Percentiles rank a stretch among this genome's conserved stretches.
phyloP scores from a whole-genome alignment of 1,284 basidiomycete species.

The Cyathus olla region DNA sequence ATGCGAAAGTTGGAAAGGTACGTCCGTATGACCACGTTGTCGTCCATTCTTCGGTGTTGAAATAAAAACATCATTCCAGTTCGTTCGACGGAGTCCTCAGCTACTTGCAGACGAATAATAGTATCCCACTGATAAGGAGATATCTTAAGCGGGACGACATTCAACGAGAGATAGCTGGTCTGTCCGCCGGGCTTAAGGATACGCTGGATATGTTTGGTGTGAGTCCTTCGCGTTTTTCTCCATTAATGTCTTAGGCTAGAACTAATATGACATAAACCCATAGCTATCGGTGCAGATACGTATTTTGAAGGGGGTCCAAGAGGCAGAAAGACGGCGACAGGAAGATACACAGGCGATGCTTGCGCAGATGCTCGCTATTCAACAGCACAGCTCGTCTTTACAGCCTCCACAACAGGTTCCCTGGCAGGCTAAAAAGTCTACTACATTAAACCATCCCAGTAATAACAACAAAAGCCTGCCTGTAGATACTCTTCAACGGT shows the following conservation, averaged over 20 bases:
- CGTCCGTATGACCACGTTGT: conserved; percentile 20
- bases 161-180: conserved; percentile 24
- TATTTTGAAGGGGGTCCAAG: neutral
- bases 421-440: too few species aligned
- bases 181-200: too few species aligned
- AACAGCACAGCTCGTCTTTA: too few species aligned
- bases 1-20: conserved; percentile 59
- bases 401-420: too few species aligned
- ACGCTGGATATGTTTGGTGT: too few species aligned
- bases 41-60: neutral
- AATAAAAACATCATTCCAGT: neutral
- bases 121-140: conserved; percentile 80
- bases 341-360: neutral
- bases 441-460: too few species aligned
- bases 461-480: too few species aligned
- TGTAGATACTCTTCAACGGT: too few species aligned
- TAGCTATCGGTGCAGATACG: conserved; percentile 1
- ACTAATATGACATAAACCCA: too few species aligned
- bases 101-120: conserved; percentile 55
- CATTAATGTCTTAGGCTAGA: too few species aligned
- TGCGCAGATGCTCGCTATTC: conserved; percentile 8
- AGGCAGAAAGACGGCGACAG: neutral
- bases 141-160: conserved; percentile 84
- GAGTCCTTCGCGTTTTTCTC: too few species aligned
- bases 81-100: neutral